Evolutionary conservation across 1,284 basidiomycete genomes (phyloP), one percentile per base, ranked within the genome.

Genomic region (Ceratobasidium sp.): DNA sequence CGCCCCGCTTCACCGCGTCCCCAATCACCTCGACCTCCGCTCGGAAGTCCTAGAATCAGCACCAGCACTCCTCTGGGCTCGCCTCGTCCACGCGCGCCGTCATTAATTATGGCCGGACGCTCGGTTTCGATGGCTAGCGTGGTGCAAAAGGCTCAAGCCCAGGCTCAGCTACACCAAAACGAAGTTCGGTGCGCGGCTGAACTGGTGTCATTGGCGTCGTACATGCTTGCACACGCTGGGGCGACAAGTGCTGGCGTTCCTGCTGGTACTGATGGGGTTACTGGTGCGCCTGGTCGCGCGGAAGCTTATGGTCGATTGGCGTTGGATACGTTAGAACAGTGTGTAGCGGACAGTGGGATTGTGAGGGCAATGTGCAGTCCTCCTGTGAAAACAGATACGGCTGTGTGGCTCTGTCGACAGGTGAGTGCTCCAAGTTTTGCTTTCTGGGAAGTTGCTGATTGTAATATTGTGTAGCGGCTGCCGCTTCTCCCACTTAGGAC

Each of bases 151-250:
- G 45, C 69, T 3, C 69, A 72, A 31, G 69, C 45, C 11, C 44
- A 72, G 31, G 69, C 57, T 6, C 56, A 59, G 29, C 51, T 72
- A 8, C 69, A 72, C 3, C 69, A 72, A 51, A 72, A 72, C 27
- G 62, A 64, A 19, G 57, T 51, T 17, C 57, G 69, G 17, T 72
- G 69, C 22, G 56, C 48, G n/a, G 54, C 69, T 9, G 69, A 72
- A 41, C 57, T 72, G 3, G 9, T 72, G 56, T 60, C 56, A 1
- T 79, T 91, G 65, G 86, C 87, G 2, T 91, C 90, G 0, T 91
- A 91, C 81, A 77, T 91, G 57, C 81, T 90, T 60, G 87, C 89
- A 0, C 90, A 91, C 79, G 89, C 90, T 5, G 87, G 88, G 1
- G 88, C 90, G 2, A 83, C 86, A 0, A 85, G 85, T 1, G 54